These are phyloP conservation scores for Gracilaria domingensis DNA, from an alignment of 23 red algal genomes.

Conservation along the genomic window DNA sequence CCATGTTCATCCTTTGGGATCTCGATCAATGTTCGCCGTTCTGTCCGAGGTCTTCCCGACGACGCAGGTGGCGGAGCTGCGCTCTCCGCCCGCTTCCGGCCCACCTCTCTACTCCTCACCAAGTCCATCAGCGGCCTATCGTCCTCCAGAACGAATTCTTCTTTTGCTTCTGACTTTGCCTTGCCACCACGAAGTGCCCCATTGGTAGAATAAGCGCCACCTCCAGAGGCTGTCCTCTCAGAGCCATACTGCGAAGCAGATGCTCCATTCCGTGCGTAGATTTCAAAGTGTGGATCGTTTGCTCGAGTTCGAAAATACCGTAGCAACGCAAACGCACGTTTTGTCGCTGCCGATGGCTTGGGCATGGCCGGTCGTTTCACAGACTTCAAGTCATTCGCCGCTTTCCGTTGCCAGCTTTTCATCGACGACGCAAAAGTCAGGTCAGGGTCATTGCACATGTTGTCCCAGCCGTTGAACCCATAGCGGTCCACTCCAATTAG, in stretches of 20 bases:
- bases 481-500: constrained; percentile 92
- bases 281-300: constrained; percentile 70
- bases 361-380: constrained; percentile 51
- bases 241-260: background rate
- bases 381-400: constrained; percentile 30
- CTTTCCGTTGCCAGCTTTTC: constrained; percentile 40
- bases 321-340: constrained; percentile 55
- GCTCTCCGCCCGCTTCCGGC: background rate
- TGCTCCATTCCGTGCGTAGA: constrained; percentile 3
- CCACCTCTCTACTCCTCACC: background rate
- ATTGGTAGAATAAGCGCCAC: background rate
- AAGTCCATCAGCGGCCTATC: constrained; percentile 43
- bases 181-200: background rate
- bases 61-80: background rate
- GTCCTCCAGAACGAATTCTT: constrained; percentile 2
- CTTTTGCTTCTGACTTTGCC: background rate
- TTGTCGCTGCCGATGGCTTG: constrained; percentile 44
- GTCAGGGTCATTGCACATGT: constrained; percentile 79
- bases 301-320: constrained; percentile 60
- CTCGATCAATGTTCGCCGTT: constrained; percentile 43
- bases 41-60: constrained; percentile 22
- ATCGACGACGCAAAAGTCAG: constrained; percentile 69
- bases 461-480: constrained; percentile 84
- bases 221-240: background rate
- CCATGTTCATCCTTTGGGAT: constrained; percentile 52